Base-by-base conservation (phyloP, 495 filamentous ascomycete genomes). In the Immersiella caudata region DNA sequence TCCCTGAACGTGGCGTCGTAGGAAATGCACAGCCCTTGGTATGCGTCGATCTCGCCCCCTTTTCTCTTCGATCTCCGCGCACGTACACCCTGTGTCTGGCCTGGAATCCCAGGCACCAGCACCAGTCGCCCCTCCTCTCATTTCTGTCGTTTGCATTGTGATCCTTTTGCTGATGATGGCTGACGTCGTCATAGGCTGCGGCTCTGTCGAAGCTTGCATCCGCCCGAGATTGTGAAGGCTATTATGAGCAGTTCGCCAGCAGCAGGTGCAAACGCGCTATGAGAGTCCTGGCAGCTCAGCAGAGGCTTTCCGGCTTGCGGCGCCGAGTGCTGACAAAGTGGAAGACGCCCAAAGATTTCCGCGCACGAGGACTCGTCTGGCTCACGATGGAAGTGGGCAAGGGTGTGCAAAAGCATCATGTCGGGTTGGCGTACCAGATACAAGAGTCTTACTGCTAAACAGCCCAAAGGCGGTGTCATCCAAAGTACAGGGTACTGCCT, bases 1-100 rank as follows among this genome's bases (percentile, higher is more conserved):
- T 55, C 60, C 55, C 25, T 56, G n/a, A 27, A 16, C 56, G 56
- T 59, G 49, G 65, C 27, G 59, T 55, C 46, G 58, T 62, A 59
- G 29, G 58, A 62, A 67, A 67, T 46, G 49, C 57, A 36, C 50
- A 36, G 61, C 65, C 65, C 40, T 55, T 49, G 58, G 27, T 62
- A 25, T 26, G 50, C 59, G 65, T 27, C 65, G 59, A 67, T 62
- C 65, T 55, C 49, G 22, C 35, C 58, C n/a, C 46, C 29, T 56
- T 61, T 61, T 54, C 50, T 26, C 25, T 52, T 55, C 56, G 62
- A 64, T 64, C 49, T n/a, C 22, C 62, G 26, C 21, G 36, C 21
- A 52, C 35, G 14, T 22, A 29, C 54, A 66, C 18, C 22, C 27
- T 4, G 57, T 59, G 26, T 25, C 20, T 24, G 29, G 59, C 35